Percentiles rank a stretch among this genome's conserved stretches.
These are phyloP conservation scores for Stevia rebaudiana DNA, from an alignment of 140 eudicot species.

Conservation along the genomic window DNA sequence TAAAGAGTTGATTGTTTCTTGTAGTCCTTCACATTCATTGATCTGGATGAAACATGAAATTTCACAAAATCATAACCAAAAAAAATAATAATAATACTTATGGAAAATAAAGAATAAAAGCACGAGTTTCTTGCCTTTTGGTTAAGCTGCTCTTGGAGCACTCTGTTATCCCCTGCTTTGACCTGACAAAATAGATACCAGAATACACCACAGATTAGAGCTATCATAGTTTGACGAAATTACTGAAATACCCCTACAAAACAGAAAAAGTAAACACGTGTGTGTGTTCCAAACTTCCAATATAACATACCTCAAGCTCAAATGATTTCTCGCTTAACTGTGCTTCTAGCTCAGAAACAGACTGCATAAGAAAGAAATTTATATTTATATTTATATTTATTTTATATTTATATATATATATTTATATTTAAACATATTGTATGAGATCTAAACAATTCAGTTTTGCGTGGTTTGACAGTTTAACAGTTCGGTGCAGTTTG, in stretches of 20 bases:
- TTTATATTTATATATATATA: too few species aligned
- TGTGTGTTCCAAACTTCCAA: conserved; percentile 8
- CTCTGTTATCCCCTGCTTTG: conserved; percentile 77
- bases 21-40: conserved; percentile 64
- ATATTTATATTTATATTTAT: too few species aligned
- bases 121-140: conserved; percentile 51
- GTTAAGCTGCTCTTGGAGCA: conserved; percentile 88
- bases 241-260: background rate
- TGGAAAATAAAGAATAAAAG: background rate
- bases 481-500: background rate
- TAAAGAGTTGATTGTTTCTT: conserved; percentile 56
- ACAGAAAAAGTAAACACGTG: background rate
- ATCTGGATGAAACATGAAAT: conserved; percentile 41
- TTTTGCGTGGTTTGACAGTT: too few species aligned
- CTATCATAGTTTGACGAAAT: too few species aligned
- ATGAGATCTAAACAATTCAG: background rate
- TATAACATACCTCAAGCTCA: conserved; percentile 78
- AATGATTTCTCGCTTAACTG: conserved; percentile 84
- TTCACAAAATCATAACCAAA: conserved; percentile 6
- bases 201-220: conserved; percentile 11
- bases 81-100: background rate
- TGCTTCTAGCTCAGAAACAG: conserved; percentile 64
- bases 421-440: too few species aligned
- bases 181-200: conserved; percentile 43
- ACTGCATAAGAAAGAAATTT: conserved; percentile 44